Percentiles rank a stretch among this genome's conserved stretches.
Conservation (phyloP, 768 basidiomycete species). For the Lactarius sp. region DNA sequence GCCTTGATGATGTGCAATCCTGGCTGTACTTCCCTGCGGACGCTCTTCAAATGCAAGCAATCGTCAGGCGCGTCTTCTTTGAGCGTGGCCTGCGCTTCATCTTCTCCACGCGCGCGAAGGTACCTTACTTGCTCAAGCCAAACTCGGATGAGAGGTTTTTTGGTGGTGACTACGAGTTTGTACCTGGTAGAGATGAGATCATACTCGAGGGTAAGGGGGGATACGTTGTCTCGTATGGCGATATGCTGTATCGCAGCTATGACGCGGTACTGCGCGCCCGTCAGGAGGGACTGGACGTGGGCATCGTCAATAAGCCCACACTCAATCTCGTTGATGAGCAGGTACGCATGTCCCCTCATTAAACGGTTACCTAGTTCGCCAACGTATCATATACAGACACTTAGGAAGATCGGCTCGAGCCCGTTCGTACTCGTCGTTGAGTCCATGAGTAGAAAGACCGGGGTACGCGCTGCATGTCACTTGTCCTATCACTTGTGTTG, state of each 20-base stretch:
- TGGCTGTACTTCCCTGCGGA: constrained; percentile 89
- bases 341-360: constrained; percentile 33
- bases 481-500: not conserved
- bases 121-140: constrained; percentile 78
- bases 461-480: constrained; percentile 34
- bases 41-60: constrained; percentile 69
- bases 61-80: constrained; percentile 77
- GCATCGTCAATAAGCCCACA: constrained; percentile 81
- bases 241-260: constrained; percentile 79
- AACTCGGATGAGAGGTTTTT: constrained; percentile 65
- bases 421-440: constrained; percentile 83
- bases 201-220: constrained; percentile 74
- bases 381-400: constrained; percentile 36
- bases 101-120: constrained; percentile 87
- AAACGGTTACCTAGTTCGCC: not conserved
- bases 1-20: constrained; percentile 72
- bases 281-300: constrained; percentile 70
- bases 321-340: constrained; percentile 82
- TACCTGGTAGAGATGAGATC: constrained; percentile 80
- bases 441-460: constrained; percentile 85
- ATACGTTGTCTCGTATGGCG: constrained; percentile 81
- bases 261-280: constrained; percentile 77
- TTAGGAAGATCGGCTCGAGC: constrained; percentile 65
- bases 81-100: constrained; percentile 78
- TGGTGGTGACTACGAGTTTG: constrained; percentile 67